Percentiles rank a stretch among this genome's conserved stretches.
These are phyloP conservation scores for Solanum gracilifrons DNA, from an alignment of 257 asterid genomes.

Conservation along the genomic window DNA sequence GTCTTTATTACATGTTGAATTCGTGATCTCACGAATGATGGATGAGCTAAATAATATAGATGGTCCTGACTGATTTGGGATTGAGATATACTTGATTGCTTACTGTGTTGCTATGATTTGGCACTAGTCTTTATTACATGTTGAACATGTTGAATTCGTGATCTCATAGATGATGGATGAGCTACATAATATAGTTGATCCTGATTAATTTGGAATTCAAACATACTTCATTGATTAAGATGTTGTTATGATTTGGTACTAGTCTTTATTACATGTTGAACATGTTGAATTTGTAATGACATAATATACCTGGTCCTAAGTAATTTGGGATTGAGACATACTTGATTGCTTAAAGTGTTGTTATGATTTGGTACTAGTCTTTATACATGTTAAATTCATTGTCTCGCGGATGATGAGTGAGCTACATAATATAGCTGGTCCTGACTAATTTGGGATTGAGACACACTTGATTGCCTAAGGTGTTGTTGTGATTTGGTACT, in stretches of 20 bases:
- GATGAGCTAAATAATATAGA: too few species aligned
- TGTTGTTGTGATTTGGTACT: background rate
- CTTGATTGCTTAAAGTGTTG: too few species aligned
- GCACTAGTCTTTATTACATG: background rate
- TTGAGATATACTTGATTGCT: background rate
- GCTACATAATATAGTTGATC: background rate
- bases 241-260: background rate
- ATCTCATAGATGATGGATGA: background rate
- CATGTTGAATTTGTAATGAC: background rate
- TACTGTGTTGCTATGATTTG: background rate
- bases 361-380: too few species aligned
- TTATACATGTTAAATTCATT: background rate
- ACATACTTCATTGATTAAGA: background rate
- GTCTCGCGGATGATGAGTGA: background rate
- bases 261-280: background rate
- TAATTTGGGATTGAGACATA: background rate
- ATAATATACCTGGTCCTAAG: background rate
- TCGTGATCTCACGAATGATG: too few species aligned
- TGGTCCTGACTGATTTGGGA: background rate
- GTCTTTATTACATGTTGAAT: too few species aligned
- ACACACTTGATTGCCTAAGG: background rate
- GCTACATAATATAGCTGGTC: background rate
- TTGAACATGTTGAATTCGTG: background rate
- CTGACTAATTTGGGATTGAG: too few species aligned
- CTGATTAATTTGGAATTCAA: background rate